Conservation (phyloP, 805 yeast species). For the Cyberlindnera subsufficiens region DNA sequence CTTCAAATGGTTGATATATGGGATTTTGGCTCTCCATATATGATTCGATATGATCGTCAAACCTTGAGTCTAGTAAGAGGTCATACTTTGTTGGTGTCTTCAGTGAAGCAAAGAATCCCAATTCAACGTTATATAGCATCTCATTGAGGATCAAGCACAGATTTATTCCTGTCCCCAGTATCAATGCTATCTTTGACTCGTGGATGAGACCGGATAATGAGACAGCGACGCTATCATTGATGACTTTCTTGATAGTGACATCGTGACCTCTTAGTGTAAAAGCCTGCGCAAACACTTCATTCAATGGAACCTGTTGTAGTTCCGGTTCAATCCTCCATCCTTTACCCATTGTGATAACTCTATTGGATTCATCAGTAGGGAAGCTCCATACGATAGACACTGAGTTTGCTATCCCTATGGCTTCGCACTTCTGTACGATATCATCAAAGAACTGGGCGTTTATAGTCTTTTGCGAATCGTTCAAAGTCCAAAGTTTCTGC, state of each 20-base stretch:
- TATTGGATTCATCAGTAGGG: conserved; percentile 38
- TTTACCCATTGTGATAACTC: conserved; percentile 51
- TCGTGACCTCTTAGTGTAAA: conserved; percentile 23
- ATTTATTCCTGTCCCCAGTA: conserved; percentile 67
- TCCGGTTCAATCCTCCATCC: conserved; percentile 45
- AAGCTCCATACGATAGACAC: conserved; percentile 55
- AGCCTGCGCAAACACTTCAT: conserved; percentile 32
- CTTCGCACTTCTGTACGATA: conserved; percentile 25
- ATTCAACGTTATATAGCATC: conserved; percentile 42
- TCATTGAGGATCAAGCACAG: conserved; percentile 34
- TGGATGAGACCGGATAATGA: conserved; percentile 33
- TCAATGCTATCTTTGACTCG: conserved; percentile 41
- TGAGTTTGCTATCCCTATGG: background rate
- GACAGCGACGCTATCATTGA: conserved; percentile 66
- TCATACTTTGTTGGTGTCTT: conserved; percentile 34
- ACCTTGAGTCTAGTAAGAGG: conserved; percentile 30
- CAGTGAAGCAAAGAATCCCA: conserved; percentile 47
- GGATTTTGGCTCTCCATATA: conserved; percentile 5
- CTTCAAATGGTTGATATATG: conserved; percentile 51
- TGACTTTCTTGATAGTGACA: conserved; percentile 37
- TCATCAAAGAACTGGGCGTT: conserved; percentile 36
- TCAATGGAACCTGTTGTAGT: conserved; percentile 35
- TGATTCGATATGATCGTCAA: conserved; percentile 1
- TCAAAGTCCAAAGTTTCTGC: conserved; percentile 8
- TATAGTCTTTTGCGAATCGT: conserved; percentile 30